Evolutionary conservation across 2,329 filamentous ascomycete genomes (phyloP).

Genomic region (Ceratocystis smalleyi): DNA sequence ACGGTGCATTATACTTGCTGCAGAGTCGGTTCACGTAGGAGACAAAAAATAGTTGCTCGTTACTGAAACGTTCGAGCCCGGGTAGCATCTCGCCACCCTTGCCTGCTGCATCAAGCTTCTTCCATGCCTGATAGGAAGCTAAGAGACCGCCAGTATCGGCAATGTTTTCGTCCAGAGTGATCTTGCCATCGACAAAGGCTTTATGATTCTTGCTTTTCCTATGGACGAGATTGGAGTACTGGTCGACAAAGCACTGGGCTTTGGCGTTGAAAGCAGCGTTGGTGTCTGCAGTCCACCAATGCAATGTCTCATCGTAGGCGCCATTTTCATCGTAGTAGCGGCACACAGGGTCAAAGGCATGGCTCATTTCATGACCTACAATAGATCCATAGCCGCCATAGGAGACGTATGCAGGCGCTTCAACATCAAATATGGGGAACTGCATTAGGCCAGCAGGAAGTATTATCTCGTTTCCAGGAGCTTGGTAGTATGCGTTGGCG

Average conservation of each 20-base stretch:
- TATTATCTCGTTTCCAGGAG: slow-evolving; percentile 49
- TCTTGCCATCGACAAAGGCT: slow-evolving; percentile 46
- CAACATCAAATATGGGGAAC: slow-evolving; percentile 47
- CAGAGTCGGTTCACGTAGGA: slow-evolving; percentile 53
- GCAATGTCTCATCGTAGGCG: slow-evolving; percentile 36
- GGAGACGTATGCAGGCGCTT: slow-evolving; percentile 47
- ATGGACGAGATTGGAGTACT: slow-evolving; percentile 32
- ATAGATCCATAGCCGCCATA: slow-evolving; percentile 56
- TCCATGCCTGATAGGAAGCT: slow-evolving; percentile 50
- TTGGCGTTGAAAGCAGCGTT: slow-evolving; percentile 41
- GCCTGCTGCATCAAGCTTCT: slow-evolving; percentile 33
- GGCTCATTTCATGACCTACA: slow-evolving; percentile 53
- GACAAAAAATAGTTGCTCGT: slow-evolving; percentile 56
- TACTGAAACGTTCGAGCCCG: slow-evolving; percentile 44
- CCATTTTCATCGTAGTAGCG: slow-evolving; percentile 49
- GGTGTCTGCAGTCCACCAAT: slow-evolving; percentile 49
- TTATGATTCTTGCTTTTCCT: slow-evolving; percentile 22
- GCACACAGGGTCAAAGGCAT: slow-evolving; percentile 53
- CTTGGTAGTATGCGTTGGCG: slow-evolving; percentile 53
- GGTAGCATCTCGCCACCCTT: slow-evolving; percentile 40
- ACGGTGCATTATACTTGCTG: slow-evolving; percentile 43
- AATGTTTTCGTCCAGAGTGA: slow-evolving; percentile 55
- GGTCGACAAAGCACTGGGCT: slow-evolving; percentile 51
- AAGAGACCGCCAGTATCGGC: slow-evolving; percentile 53
- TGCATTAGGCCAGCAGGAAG: slow-evolving; percentile 58